Base-by-base conservation (phyloP, 768 basidiomycete genomes). In the Paxillus rubicundulus region DNA sequence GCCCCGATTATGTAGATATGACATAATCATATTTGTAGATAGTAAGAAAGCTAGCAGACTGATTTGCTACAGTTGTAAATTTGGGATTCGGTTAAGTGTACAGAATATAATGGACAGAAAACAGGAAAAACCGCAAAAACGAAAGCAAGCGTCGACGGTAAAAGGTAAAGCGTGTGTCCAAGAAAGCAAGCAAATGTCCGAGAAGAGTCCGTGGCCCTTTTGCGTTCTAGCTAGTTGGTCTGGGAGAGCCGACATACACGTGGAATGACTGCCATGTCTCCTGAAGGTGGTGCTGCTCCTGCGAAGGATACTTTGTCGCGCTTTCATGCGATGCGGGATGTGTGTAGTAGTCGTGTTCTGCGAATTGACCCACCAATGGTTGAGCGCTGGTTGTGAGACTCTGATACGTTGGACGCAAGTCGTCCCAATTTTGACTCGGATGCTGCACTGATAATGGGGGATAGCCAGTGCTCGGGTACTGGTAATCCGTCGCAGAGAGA, bases 221-320 rank as follows among this genome's bases (percentile, higher is more conserved):
- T 12, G 43, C 27, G 27, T 21, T 30, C 55, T 43, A 64, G 5
- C 21, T 32, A 9, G 52, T 13, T 2, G 59, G 50, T 34, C 28
- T 41, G 1, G 54, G 52, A 6, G 49, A 64, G 48, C 70, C 58
- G 49, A 82, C 76, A 60, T 82, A 82, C 53, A 78, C 74, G 75
- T 85, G 81, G 70, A 85, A 88, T 52, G 79, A 74, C 63, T 79
- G 77, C 86, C 86, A 88, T 9, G 85, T 85, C 68, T 86, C 85
- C 73, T 45, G 77, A 56, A 56, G 63, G 28, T 48, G 67, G 33
- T 49, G 59, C 42, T 54, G 58, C 7, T 48, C 57, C 14, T 48
- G 62, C 18, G 32, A 40, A 12, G 46, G 61, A n/a, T 52, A 49
- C 50, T 58, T 51, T 1, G n/a, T 14, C 3, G 20, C 18, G 21